A percentile compares a stretch with the other conserved stretches of the same genome.
Conservation (phyloP, 1,284 basidiomycete genomes). For the Peniophora sp. region DNA sequence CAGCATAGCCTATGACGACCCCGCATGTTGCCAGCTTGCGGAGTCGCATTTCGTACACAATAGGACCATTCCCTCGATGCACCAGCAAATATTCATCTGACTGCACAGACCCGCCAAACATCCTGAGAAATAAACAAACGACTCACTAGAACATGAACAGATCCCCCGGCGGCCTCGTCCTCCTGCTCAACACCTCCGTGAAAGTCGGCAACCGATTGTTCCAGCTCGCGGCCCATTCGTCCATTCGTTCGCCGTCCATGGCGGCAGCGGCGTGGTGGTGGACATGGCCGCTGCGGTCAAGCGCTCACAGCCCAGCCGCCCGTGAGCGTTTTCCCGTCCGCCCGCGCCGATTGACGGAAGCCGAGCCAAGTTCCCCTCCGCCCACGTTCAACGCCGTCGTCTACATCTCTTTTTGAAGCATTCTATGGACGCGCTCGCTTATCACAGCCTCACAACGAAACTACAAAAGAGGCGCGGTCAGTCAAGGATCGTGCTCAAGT, state of each 20-base stretch:
- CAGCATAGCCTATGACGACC: not conserved
- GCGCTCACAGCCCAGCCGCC: no score
- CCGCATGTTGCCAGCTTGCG: no score
- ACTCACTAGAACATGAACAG: constrained; percentile 97
- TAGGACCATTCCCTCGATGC: not conserved
- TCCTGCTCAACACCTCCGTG: constrained; percentile 78
- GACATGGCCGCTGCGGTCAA: constrained; percentile 1
- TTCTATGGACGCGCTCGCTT: no score
- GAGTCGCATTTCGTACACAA: not conserved
- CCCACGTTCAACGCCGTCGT: no score
- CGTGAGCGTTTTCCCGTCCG: no score
- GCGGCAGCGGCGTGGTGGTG: constrained; percentile 7
- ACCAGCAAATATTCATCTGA: not conserved
- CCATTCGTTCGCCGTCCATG: constrained; percentile 54
- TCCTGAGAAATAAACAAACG: constrained; percentile 1
- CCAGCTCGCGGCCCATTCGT: constrained; percentile 61
- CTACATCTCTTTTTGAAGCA: no score
- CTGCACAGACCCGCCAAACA: no score
- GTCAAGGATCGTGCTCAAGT: no score
- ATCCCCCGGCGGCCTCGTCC: constrained; percentile 92
- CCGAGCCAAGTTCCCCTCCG: no score
- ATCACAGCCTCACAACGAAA: no score
- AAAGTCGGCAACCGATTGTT: constrained; percentile 72
- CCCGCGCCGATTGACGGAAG: not conserved
- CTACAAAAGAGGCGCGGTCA: no score